Conservation (phyloP, 2,329 filamentous ascomycete species). For the Microdochium paspali region DNA sequence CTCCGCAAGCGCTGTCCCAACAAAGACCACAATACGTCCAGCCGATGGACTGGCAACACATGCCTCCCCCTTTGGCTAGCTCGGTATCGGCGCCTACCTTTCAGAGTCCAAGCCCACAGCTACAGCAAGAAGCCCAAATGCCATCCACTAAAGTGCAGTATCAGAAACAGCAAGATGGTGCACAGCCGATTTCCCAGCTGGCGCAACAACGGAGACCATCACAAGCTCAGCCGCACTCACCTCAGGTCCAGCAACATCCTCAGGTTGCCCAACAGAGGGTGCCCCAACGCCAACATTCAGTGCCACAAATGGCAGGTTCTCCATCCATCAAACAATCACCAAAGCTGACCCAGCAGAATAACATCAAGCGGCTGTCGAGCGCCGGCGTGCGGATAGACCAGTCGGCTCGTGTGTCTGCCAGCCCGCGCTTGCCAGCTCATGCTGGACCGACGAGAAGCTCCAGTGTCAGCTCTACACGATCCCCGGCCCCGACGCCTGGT, state of each 20-base stretch:
- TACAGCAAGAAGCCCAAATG: conserved; percentile 15
- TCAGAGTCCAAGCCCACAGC: conserved; percentile 46
- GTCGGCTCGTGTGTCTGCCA: conserved; percentile 17
- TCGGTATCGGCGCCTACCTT: conserved; percentile 7
- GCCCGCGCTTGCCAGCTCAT: conserved; percentile 15
- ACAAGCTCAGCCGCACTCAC: background rate
- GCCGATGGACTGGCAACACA: conserved; percentile 14
- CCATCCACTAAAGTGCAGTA: conserved; percentile 7
- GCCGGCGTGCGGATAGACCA: conserved; percentile 14
- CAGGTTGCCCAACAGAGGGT: conserved; percentile 7
- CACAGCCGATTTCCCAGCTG: conserved; percentile 8
- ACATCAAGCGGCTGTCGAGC: conserved; percentile 10
- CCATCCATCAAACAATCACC: conserved; percentile 16
- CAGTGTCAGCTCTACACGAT: conserved; percentile 21
- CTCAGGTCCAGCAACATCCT: background rate
- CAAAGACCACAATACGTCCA: conserved; percentile 20
- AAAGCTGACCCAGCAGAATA: conserved; percentile 13
- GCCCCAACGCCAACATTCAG: conserved; percentile 3
- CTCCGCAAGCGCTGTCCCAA: conserved; percentile 18
- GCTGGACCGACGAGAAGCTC: conserved; percentile 18
- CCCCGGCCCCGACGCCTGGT: conserved; percentile 18
- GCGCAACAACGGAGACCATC: background rate
- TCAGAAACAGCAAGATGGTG: conserved; percentile 9
- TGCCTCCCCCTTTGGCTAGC: conserved; percentile 15
- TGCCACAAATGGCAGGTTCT: conserved; percentile 8